Base-by-base conservation (phyloP, 192 early-diverging fungal species). In the Backusella parvicylindrica region DNA sequence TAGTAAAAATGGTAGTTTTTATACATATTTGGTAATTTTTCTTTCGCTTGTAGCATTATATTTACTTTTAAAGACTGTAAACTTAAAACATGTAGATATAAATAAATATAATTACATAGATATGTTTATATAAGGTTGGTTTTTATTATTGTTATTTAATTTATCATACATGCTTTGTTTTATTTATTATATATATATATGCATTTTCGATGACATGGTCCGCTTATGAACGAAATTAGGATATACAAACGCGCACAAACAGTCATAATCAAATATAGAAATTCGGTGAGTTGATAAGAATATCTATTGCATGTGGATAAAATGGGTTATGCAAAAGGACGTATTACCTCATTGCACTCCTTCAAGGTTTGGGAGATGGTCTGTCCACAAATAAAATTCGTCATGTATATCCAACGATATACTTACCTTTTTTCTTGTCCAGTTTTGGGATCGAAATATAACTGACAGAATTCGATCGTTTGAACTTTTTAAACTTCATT, bases 1-100 rank as follows among this genome's bases (percentile, higher is more conserved):
- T 60, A 60, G 53, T 60, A 60, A 60, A 60, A 60, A 60, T 60
- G 53, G 53, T 60, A 60, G 26, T 28, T 60, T 60, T 60, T 60
- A 60, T 28, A 28, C 37, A 3, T 28, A 28, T 60, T 60, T 56
- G 23, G 43, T 47, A 47, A 47, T 47, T 56, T 56, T 56, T 21
- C 28, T 60, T 60, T 23, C 9, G n/a, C 53, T 60, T 60, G 26
- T 26, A 28, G 53, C 21, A 60, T 11, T 28, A 60, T 28, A 60
- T 60, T 28, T 60, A 28, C 21, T 26, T 60, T 60, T 28, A 60
- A 28, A 60, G 21, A 60, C 26, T 56, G 11, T 0, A 8, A 56
- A 26, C 11, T 56, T 26, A 56, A 56, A 21, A 9, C 53, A 2
- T 28, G 3, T 60, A 0, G 26, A 26, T 28, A 3, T 8, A 8